Conservation (phyloP, 1,284 basidiomycete species). For the Microstroma glucosiphilum region DNA sequence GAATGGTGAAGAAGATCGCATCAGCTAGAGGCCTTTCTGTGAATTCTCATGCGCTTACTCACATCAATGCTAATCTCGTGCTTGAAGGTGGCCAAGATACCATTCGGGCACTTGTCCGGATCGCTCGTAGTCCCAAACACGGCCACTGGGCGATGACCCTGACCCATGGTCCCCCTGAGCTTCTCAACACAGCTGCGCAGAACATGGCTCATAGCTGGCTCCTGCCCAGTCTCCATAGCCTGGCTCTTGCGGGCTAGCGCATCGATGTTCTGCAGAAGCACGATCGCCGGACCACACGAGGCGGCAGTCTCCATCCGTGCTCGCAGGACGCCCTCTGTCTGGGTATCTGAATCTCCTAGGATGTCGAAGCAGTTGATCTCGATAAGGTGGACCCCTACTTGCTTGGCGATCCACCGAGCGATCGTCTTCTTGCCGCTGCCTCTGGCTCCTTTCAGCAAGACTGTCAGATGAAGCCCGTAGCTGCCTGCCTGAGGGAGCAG, state of each 20-base stretch:
- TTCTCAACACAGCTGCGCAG: conserved; percentile 65
- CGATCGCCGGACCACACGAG: conserved; percentile 74
- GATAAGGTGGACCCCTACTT: conserved; percentile 69
- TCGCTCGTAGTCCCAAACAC: conserved; percentile 68
- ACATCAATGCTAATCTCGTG: conserved; percentile 65
- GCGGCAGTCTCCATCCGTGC: conserved; percentile 74
- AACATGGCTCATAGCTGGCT: conserved; percentile 60
- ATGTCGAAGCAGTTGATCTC: conserved; percentile 86
- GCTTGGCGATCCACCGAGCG: conserved; percentile 59
- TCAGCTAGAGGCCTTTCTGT: background rate
- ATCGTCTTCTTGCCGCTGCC: conserved; percentile 70
- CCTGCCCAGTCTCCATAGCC: conserved; percentile 65
- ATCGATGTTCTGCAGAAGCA: conserved; percentile 77
- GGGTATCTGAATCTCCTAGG: conserved; percentile 70
- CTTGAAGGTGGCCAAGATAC: conserved; percentile 73
- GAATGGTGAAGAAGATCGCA: too few species aligned
- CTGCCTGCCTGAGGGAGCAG: conserved; percentile 29
- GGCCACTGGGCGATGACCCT: conserved; percentile 21
- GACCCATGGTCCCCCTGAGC: conserved; percentile 46
- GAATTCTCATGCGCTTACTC: background rate
- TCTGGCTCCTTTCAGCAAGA: conserved; percentile 68
- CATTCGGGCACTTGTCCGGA: conserved; percentile 62
- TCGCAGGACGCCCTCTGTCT: conserved; percentile 70
- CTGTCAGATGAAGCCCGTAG: conserved; percentile 42
- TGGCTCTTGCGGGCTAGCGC: conserved; percentile 71